Conservation (phyloP, 2,329 filamentous ascomycete genomes). For the Hypomyces rosellus region DNA sequence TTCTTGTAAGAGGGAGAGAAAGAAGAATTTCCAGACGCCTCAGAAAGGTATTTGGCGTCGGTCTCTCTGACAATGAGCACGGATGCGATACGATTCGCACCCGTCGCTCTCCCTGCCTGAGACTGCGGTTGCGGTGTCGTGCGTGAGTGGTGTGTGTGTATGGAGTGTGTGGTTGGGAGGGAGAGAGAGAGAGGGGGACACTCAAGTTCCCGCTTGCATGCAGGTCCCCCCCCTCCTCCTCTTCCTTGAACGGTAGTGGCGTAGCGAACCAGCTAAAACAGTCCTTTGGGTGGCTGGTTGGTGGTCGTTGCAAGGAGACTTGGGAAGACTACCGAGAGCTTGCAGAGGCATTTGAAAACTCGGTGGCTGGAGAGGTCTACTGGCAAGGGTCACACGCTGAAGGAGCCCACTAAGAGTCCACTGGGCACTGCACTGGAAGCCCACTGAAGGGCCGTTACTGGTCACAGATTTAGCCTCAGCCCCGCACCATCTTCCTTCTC, state of each 20-base stretch:
- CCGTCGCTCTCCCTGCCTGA: neutral
- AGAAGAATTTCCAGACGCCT: neutral
- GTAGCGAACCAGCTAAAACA: too few relatives aligned
- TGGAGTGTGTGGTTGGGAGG: neutral
- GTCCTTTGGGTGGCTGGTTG: constrained; percentile 8
- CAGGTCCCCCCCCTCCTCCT: too few relatives aligned
- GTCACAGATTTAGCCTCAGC: constrained; percentile 7
- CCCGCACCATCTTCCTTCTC: constrained; percentile 7
- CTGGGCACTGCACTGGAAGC: too few relatives aligned
- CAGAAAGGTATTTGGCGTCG: constrained; percentile 7
- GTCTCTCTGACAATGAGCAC: constrained; percentile 3
- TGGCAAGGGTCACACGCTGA: constrained; percentile 7
- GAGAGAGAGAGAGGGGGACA: neutral
- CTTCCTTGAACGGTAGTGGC: too few relatives aligned
- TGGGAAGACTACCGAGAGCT: too few relatives aligned
- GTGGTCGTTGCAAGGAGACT: neutral
- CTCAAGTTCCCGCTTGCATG: neutral
- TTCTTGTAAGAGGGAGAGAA: neutral
- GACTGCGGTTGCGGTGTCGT: constrained; percentile 14
- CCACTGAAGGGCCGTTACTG: neutral
- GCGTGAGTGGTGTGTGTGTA: constrained; percentile 17
- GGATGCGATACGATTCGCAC: constrained; percentile 2
- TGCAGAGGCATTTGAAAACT: constrained; percentile 26
- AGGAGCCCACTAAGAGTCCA: neutral
- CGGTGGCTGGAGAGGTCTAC: constrained; percentile 25